phyloP scores from a whole-genome alignment of 2,329 filamentous ascomycete species.

The Fusarium sp. region DNA sequence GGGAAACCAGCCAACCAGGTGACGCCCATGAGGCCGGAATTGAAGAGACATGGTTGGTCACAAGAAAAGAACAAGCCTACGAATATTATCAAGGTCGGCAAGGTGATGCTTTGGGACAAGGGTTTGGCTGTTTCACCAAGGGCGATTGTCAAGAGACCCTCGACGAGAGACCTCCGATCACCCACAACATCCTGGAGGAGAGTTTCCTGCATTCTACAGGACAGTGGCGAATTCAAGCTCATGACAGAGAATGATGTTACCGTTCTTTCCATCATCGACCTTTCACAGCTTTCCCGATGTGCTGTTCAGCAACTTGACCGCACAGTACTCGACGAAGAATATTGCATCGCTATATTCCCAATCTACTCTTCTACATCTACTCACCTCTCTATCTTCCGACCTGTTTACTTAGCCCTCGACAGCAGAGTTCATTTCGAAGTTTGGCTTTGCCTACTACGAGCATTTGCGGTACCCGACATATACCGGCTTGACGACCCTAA shows the following conservation, averaged over 20 bases:
- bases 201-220: constrained; percentile 92
- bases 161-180: constrained; percentile 64
- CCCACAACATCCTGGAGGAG: constrained; percentile 77
- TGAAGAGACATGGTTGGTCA: constrained; percentile 53
- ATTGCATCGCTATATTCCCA: constrained; percentile 94
- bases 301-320: constrained; percentile 90
- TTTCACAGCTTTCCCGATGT: constrained; percentile 88
- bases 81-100: constrained; percentile 95
- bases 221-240: constrained; percentile 93
- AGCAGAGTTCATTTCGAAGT: constrained; percentile 93
- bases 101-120: constrained; percentile 91
- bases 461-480: constrained; percentile 90
- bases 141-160: constrained; percentile 65
- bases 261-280: constrained; percentile 82
- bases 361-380: constrained; percentile 83
- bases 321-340: constrained; percentile 91
- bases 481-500: constrained; percentile 70
- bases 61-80: constrained; percentile 47
- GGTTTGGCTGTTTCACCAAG: constrained; percentile 65
- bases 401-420: constrained; percentile 88
- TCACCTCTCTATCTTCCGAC: constrained; percentile 80
- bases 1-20: constrained; percentile 48
- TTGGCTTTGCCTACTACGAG: constrained; percentile 91
- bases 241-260: constrained; percentile 86
- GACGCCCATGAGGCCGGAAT: constrained; percentile 53